Evolutionary conservation across 192 early-diverging fungal genomes (phyloP).

Genomic region (Podila epigama): DNA sequence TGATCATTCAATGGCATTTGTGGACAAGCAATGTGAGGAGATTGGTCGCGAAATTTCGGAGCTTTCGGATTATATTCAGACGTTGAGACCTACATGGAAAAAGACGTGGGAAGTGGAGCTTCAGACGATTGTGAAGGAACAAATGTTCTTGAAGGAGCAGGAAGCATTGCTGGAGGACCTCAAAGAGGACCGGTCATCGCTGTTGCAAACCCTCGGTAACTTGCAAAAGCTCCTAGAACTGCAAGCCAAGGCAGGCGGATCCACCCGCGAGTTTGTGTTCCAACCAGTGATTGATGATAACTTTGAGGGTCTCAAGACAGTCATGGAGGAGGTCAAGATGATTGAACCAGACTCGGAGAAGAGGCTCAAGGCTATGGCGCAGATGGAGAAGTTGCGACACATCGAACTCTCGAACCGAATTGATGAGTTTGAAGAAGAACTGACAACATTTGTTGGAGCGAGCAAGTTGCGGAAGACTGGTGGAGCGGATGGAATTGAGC

Average conservation of each 20-base stretch:
- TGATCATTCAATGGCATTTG: slow-evolving; percentile 55
- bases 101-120: slow-evolving; percentile 85
- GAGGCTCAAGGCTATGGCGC: slow-evolving; percentile 66
- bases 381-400: slow-evolving; percentile 66
- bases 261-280: slow-evolving; percentile 62
- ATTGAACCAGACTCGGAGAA: slow-evolving; percentile 69
- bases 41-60: slow-evolving; percentile 56
- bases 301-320: slow-evolving; percentile 64
- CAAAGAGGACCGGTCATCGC: slow-evolving; percentile 62
- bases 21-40: slow-evolving; percentile 54
- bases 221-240: slow-evolving; percentile 65
- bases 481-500: slow-evolving; percentile 74
- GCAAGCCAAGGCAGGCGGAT: slow-evolving; percentile 46
- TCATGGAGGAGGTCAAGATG: slow-evolving; percentile 70
- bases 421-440: slow-evolving; percentile 77
- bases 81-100: slow-evolving; percentile 72
- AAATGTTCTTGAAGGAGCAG: slow-evolving; percentile 78
- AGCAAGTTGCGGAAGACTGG: slow-evolving; percentile 75
- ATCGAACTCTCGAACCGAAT: slow-evolving; percentile 69
- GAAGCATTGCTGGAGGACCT: slow-evolving; percentile 74
- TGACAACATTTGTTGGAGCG: slow-evolving; percentile 65
- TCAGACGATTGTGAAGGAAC: slow-evolving; percentile 78
- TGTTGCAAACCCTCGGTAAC: slow-evolving; percentile 65
- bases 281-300: slow-evolving; percentile 60
- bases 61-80: slow-evolving; percentile 62